These are phyloP conservation scores for Fusarium mangiferae DNA, from an alignment of 2,329 filamentous ascomycete species.

Conservation along the genomic window DNA sequence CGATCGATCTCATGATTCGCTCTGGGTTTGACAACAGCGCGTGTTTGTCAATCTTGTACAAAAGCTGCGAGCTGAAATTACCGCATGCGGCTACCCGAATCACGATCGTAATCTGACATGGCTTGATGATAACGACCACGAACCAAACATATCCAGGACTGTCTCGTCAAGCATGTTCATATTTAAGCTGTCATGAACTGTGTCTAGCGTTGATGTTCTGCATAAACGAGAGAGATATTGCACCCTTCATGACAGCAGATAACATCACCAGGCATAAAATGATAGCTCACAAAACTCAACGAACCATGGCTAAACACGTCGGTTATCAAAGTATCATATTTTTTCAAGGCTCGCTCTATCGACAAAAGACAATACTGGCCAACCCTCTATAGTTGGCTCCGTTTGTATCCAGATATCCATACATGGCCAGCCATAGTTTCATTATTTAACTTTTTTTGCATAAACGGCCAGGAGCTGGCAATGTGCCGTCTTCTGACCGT, in stretches of 20 bases:
- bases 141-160: neutral
- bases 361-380: slow-evolving; percentile 14
- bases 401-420: slow-evolving; percentile 21
- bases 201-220: neutral
- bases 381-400: slow-evolving; percentile 16
- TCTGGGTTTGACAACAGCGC: slow-evolving; percentile 4
- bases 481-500: neutral
- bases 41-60: slow-evolving; percentile 7
- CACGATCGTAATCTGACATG: neutral
- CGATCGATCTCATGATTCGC: slow-evolving; percentile 35
- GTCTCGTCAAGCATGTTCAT: neutral
- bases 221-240: neutral
- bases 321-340: slow-evolving; percentile 7
- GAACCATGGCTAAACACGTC: slow-evolving; percentile 6
- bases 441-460: slow-evolving; percentile 15
- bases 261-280: neutral
- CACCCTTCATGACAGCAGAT: neutral
- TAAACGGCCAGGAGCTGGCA: neutral
- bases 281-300: slow-evolving; percentile 1
- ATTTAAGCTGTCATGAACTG: neutral
- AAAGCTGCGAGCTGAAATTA: slow-evolving; percentile 2
- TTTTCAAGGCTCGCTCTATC: slow-evolving; percentile 30
- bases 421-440: slow-evolving; percentile 26
- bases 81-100: slow-evolving; percentile 22
- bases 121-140: neutral